phyloP scores from a whole-genome alignment of 2,329 filamentous ascomycete genomes.

The Bipolaris sorokiniana region DNA sequence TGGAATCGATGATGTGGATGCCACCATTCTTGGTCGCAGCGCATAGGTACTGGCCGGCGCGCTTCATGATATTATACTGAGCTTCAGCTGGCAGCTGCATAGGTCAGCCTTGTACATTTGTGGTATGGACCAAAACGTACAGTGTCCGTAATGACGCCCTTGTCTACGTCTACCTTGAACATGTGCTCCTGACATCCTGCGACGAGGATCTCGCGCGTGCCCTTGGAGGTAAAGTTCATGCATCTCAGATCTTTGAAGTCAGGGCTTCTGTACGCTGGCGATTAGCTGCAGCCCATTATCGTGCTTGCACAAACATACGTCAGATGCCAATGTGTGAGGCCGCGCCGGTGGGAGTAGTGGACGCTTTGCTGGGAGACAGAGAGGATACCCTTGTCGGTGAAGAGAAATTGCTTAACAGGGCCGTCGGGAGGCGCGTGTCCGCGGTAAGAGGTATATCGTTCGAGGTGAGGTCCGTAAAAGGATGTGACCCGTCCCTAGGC shows the following conservation, averaged over 20 bases:
- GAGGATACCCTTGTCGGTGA: conserved; percentile 89
- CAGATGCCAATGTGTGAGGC: conserved; percentile 87
- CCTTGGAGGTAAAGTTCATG: conserved; percentile 93
- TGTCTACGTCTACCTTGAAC: conserved; percentile 74
- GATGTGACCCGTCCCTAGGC: conserved; percentile 84
- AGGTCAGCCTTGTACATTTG: conserved; percentile 19
- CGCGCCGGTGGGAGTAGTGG: conserved; percentile 85
- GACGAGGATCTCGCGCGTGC: conserved; percentile 80
- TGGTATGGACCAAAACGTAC: conserved; percentile 25
- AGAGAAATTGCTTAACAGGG: conserved; percentile 81
- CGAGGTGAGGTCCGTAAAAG: conserved; percentile 83
- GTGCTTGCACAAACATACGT: conserved; percentile 58
- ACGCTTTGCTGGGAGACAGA: conserved; percentile 82
- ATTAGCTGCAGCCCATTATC: conserved; percentile 24
- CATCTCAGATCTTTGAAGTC: conserved; percentile 88
- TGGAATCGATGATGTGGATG: conserved; percentile 84
- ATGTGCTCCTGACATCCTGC: conserved; percentile 86
- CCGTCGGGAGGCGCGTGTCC: conserved; percentile 77
- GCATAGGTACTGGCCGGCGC: conserved; percentile 83
- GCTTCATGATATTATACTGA: conserved; percentile 91
- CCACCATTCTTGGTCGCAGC: conserved; percentile 83
- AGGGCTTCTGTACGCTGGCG: conserved; percentile 58
- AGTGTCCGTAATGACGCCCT: conserved; percentile 53
- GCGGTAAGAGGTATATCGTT: conserved; percentile 88
- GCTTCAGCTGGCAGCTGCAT: conserved; percentile 70